Percentiles rank a stretch among this genome's conserved stretches.
Conservation (phyloP, 805 yeast genomes). For the Teunomyces stri region DNA sequence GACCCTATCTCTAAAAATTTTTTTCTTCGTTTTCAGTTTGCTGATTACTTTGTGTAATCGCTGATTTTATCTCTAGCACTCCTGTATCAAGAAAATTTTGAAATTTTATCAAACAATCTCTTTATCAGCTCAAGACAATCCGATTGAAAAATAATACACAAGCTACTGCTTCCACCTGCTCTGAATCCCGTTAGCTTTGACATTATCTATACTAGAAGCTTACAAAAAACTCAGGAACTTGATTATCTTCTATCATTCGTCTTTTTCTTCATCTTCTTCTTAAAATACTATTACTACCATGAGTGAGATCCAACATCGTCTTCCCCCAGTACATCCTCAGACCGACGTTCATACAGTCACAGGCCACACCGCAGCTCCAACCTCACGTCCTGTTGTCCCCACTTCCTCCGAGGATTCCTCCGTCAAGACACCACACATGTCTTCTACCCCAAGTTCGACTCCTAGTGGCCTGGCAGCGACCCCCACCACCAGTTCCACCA, state of each 20-base stretch:
- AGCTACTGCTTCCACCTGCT: background rate
- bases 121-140: slow-evolving; percentile 1
- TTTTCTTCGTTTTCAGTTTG: background rate
- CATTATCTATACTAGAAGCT: too few relatives aligned
- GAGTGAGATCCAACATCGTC: slow-evolving; percentile 20
- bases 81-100: slow-evolving; percentile 3
- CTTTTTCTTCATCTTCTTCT: background rate
- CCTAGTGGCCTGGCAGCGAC: background rate
- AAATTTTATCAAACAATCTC: slow-evolving; percentile 1
- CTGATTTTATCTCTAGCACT: slow-evolving; percentile 3
- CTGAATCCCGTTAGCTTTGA: background rate
- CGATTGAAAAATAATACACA: background rate
- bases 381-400: slow-evolving; percentile 3
- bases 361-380: background rate
- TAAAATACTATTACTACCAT: slow-evolving; percentile 1
- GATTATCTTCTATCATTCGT: background rate
- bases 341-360: slow-evolving; percentile 1
- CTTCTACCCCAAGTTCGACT: background rate
- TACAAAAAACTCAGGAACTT: background rate
- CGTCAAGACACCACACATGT: background rate
- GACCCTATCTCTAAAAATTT: background rate
- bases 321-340: slow-evolving; percentile 13
- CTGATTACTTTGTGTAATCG: slow-evolving; percentile 1
- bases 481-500: background rate
- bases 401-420: background rate